Percentiles rank a stretch among this genome's conserved stretches.
phyloP scores from a whole-genome alignment of 805 yeast genomes.

The Grigorovia humatica region DNA sequence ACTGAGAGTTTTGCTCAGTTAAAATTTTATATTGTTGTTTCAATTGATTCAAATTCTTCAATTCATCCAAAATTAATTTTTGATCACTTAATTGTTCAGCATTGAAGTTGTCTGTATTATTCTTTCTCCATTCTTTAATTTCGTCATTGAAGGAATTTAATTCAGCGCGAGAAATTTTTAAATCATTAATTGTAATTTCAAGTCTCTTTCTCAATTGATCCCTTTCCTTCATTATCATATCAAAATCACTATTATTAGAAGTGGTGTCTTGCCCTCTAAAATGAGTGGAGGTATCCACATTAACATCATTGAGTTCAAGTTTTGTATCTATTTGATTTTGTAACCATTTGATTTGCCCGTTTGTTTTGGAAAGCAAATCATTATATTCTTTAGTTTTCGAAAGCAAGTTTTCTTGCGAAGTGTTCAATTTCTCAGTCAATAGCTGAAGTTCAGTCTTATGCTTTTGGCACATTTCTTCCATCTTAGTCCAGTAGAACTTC shows the following conservation, averaged over 20 bases:
- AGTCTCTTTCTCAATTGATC: background rate
- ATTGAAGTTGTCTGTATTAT: background rate
- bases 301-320: background rate
- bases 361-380: background rate
- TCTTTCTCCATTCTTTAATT: background rate
- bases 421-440: background rate
- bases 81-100: background rate
- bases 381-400: background rate
- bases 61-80: background rate
- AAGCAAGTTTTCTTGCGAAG: background rate
- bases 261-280: background rate
- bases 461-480: too few species aligned
- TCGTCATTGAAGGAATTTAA: background rate
- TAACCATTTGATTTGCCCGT: background rate
- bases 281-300: background rate
- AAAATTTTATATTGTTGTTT: background rate
- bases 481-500: too few species aligned
- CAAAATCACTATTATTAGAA: background rate
- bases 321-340: background rate
- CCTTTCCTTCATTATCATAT: background rate
- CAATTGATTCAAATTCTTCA: background rate
- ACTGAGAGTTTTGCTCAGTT: background rate
- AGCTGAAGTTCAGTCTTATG: background rate
- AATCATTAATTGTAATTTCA: background rate
- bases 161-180: background rate